Evolutionary conservation across 2,329 filamentous ascomycete species (phyloP), one percentile per base, ranked within the genome.

Genomic region (Exophiala aquamarina): DNA sequence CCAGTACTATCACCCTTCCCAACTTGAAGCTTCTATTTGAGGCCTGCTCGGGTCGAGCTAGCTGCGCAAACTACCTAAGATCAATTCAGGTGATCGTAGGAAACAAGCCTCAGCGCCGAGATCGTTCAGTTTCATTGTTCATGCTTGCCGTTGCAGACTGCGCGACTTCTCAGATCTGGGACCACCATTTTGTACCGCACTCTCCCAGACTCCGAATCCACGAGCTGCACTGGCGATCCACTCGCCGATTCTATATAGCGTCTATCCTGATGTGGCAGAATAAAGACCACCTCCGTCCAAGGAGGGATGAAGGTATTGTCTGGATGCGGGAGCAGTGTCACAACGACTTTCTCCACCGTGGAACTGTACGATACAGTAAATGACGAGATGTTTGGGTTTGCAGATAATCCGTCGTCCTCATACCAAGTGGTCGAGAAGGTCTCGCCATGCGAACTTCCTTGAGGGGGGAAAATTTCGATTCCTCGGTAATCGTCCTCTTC

Each of bases 331-430:
- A 58, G 55, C n/a, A 76, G 70, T 1, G 61, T 59, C 2, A 81
- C 69, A 26, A 56, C 49, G 0, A 81, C 65, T 45, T 71, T 67
- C 10, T 69, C 66, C 3, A 69, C 65, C 0, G 70, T 74, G 1
- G 71, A 70, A 29, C 63, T 63, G 51, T 78, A 78, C 19, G 45
- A 62, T 21, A 77, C 32, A 1, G 62, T 70, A 51, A 75, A 76
- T 4, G 52, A 61, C 0, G 73, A 69, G 17, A 75, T 69, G 14
- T 60, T 56, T 2, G 69, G 64, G 3, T 64, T 49, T 6, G 71
- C 67, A 7, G 76, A 74, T 20, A 81, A 71, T 0, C 78, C 78
- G 61, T 82, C 78, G 50, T 82, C 78, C 59, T 82, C 79, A 38
- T 71, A 72, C 78, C 78, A 82, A 0, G 64, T 70, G 11, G 64